These are phyloP conservation scores for Uronychia binucleata DNA, from an alignment of 73 alveolate genomes.

Conservation along the genomic window DNA sequence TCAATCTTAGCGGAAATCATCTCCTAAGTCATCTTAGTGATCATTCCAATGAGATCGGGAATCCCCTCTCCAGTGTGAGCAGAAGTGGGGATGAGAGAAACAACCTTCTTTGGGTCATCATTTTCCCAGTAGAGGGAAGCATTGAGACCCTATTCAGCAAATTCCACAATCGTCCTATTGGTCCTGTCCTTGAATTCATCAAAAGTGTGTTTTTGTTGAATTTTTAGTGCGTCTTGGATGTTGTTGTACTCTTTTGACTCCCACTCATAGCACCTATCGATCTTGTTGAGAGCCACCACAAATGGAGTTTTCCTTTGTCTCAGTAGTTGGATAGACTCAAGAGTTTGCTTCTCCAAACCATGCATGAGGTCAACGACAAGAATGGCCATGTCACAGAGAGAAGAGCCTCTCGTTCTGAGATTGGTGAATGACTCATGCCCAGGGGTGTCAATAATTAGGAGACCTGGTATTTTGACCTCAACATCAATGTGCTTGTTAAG, in stretches of 20 bases:
- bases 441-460: constrained; percentile 99
- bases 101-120: constrained; percentile 84
- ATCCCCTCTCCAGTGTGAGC: constrained; percentile 99
- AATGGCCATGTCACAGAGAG: constrained; percentile 98
- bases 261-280: constrained; percentile 97
- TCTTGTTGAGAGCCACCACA: constrained; percentile 98
- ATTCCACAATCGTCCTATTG: constrained; percentile 63
- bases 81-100: constrained; percentile 98
- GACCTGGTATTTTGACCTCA: constrained; percentile 93
- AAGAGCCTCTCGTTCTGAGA: constrained; percentile 98
- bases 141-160: constrained; percentile 94
- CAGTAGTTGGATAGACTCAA: constrained; percentile 96
- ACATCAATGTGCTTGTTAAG: constrained; percentile 71
- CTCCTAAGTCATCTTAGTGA: constrained; percentile 87
- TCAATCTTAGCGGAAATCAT: constrained; percentile 69
- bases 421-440: constrained; percentile 99
- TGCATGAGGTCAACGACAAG: constrained; percentile 98
- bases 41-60: constrained; percentile 97
- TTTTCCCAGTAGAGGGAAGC: constrained; percentile 96
- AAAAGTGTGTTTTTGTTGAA: constrained; percentile 60
- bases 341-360: constrained; percentile 97
- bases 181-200: constrained; percentile 77
- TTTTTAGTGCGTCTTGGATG: constrained; percentile 63
- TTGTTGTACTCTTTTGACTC: constrained; percentile 79
- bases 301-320: constrained; percentile 96